Evolutionary conservation across 495 filamentous ascomycete species (phyloP).

Genomic region (Parathielavia hyrcaniae): DNA sequence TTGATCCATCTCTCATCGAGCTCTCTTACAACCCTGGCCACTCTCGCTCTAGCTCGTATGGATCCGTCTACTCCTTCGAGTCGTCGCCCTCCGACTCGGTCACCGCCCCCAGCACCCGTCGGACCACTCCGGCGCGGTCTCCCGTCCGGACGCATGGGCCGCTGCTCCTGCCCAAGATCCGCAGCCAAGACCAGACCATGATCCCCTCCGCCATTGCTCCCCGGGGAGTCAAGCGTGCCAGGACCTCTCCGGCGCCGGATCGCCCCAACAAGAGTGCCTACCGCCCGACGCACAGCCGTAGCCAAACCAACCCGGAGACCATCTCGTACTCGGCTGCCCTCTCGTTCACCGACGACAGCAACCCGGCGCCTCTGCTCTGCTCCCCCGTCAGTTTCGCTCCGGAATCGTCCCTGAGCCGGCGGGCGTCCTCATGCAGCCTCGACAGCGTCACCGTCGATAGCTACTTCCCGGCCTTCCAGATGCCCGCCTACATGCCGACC

Average conservation of each 20-base stretch:
- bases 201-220: constrained; percentile 26
- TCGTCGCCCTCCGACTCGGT: constrained; percentile 71
- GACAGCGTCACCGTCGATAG: constrained; percentile 61
- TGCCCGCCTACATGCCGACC: constrained; percentile 57
- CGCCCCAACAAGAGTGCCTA: constrained; percentile 31
- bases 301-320: constrained; percentile 60
- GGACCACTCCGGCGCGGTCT: constrained; percentile 66
- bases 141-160: constrained; percentile 77
- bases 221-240: constrained; percentile 38
- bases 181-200: constrained; percentile 74
- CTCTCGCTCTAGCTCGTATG: constrained; percentile 48
- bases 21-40: constrained; percentile 44
- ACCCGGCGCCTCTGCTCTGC: constrained; percentile 41
- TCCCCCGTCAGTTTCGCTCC: constrained; percentile 62
- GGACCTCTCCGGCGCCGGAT: constrained; percentile 33
- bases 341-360: constrained; percentile 37
- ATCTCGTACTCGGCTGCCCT: constrained; percentile 48
- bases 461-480: constrained; percentile 75
- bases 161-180: constrained; percentile 77
- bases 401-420: constrained; percentile 45
- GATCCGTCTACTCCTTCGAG: constrained; percentile 52
- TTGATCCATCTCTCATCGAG: constrained; percentile 49
- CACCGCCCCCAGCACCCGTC: constrained; percentile 48
- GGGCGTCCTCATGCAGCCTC: constrained; percentile 62
- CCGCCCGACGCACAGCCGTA: constrained; percentile 53